These are phyloP conservation scores for Acidomyces sp. DNA, from an alignment of 495 filamentous ascomycete genomes.

Conservation along the genomic window DNA sequence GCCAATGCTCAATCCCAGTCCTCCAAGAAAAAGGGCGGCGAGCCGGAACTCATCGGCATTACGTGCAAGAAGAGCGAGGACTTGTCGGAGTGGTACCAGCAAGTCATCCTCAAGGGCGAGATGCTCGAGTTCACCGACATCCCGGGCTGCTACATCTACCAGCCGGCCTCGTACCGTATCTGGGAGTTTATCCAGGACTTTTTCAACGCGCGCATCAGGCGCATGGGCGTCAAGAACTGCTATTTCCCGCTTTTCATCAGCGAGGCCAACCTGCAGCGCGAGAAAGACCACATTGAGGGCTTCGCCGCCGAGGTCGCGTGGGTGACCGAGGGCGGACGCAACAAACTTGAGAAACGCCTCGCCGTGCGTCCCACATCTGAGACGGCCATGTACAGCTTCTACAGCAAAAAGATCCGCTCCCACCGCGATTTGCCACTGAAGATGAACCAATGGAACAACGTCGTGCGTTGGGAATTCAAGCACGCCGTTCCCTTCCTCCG, in stretches of 20 bases:
- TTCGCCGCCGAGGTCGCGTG: constrained; percentile 96
- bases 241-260: constrained; percentile 93
- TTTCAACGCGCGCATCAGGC: constrained; percentile 80
- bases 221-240: constrained; percentile 81
- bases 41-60: constrained; percentile 67
- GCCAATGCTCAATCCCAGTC: neutral
- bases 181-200: constrained; percentile 86
- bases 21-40: constrained; percentile 42
- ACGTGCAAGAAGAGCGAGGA: constrained; percentile 71
- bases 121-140: constrained; percentile 93
- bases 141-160: constrained; percentile 84
- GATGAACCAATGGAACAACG: constrained; percentile 96
- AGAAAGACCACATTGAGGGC: constrained; percentile 95
- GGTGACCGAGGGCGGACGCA: constrained; percentile 90
- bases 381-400: constrained; percentile 91
- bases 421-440: constrained; percentile 86
- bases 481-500: constrained; percentile 90
- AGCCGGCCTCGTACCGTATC: constrained; percentile 68
- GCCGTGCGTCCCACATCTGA: constrained; percentile 94
- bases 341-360: constrained; percentile 83
- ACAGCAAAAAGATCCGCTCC: constrained; percentile 87
- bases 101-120: constrained; percentile 86
- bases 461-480: constrained; percentile 97
- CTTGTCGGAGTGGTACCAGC: constrained; percentile 89
- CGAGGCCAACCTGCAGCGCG: constrained; percentile 74